Percentiles rank a stretch among this genome's conserved stretches.
These are phyloP conservation scores for Saccharomycopsis sp. DNA, from an alignment of 805 yeast species.

Conservation along the genomic window DNA sequence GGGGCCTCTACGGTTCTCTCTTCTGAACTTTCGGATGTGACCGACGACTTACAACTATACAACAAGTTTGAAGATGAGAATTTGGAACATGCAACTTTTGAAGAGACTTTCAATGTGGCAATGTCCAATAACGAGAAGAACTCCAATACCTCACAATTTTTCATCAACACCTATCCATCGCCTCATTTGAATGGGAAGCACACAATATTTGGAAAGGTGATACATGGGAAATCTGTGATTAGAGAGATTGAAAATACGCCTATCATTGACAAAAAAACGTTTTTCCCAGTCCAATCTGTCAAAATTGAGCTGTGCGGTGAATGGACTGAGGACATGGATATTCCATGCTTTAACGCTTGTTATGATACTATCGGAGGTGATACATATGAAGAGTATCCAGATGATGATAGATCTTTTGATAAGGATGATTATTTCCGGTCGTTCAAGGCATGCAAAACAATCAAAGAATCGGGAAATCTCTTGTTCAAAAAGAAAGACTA, in stretches of 20 bases:
- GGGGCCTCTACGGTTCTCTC: constrained; percentile 37
- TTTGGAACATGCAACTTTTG: constrained; percentile 31
- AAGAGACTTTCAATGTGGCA: constrained; percentile 45
- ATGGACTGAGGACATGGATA: constrained; percentile 46
- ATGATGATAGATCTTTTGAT: constrained; percentile 56
- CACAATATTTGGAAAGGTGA: constrained; percentile 68
- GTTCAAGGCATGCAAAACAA: constrained; percentile 42
- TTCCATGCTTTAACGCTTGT: constrained; percentile 60
- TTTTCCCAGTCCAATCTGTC: constrained; percentile 36
- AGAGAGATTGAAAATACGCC: constrained; percentile 53
- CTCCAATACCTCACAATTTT: constrained; percentile 61
- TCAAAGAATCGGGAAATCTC: constrained; percentile 62
- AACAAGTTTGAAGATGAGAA: constrained; percentile 56
- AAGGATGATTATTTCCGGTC: constrained; percentile 50
- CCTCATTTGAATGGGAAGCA: constrained; percentile 75
- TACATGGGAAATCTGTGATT: constrained; percentile 60
- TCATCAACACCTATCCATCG: constrained; percentile 60
- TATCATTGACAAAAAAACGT: constrained; percentile 35
- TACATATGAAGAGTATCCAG: constrained; percentile 69
- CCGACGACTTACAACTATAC: constrained; percentile 26
- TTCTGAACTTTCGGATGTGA: constrained; percentile 25
- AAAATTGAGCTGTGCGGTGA: constrained; percentile 52
- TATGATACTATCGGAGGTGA: constrained; percentile 61
- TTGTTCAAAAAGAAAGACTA: constrained; percentile 48
- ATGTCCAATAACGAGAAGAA: constrained; percentile 56